Conservation (phyloP, 768 basidiomycete genomes). For the Suillus fuscotomentosus region DNA sequence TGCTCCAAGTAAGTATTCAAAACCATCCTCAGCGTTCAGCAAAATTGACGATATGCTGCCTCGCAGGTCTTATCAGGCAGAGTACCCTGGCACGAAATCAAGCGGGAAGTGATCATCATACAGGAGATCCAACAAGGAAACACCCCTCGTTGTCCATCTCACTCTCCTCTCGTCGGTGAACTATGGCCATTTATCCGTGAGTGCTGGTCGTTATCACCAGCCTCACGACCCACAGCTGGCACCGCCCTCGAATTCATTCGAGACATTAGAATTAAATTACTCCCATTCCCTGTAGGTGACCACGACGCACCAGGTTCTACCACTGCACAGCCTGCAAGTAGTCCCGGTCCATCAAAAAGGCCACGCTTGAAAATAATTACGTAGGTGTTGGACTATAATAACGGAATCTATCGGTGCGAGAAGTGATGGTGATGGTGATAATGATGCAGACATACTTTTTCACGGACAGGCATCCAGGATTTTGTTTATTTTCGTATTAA, state of each 20-base stretch:
- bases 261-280: neutral
- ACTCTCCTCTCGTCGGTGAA: neutral
- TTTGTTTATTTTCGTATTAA: neutral
- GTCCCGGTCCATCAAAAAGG: neutral
- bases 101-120: neutral
- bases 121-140: neutral
- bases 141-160: neutral
- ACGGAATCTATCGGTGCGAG: neutral
- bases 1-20: constrained; percentile 18
- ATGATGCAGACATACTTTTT: neutral
- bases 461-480: neutral
- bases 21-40: neutral
- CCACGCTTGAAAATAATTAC: constrained; percentile 1
- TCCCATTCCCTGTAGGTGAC: neutral
- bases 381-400: neutral
- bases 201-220: constrained; percentile 1
- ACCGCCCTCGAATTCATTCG: neutral
- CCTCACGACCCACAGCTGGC: constrained; percentile 1
- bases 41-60: neutral
- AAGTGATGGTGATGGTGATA: neutral
- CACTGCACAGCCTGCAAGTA: neutral
- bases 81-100: constrained; percentile 5
- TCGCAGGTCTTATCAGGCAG: constrained; percentile 22
- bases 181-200: neutral
- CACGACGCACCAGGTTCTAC: neutral